Base-by-base conservation (phyloP, 371 early-diverging fungal species). In the Mucor circinelloides region DNA sequence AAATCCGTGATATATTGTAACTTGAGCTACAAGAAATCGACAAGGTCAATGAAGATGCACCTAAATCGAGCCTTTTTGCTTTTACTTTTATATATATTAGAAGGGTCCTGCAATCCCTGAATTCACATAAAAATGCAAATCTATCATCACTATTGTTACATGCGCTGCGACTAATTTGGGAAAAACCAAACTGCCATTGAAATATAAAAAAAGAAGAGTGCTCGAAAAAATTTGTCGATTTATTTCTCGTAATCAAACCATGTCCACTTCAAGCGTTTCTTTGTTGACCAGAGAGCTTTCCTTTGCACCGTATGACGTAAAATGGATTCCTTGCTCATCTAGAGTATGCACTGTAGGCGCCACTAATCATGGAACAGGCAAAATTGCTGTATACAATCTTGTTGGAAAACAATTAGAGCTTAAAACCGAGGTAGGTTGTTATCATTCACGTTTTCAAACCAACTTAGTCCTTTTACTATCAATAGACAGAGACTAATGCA, bases 271-370 rank as follows among this genome's bases (percentile, higher is more conserved):
- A 44, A 38, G 32, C 0, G 40, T 28, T 32, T 44, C 42, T 36
- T 64, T 77, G 32, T 64, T 82, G 21, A 69, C 48, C 9, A 74
- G 75, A 50, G 69, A 78, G 17, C 52, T 82, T 10, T 60, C 75
- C 6, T 81, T 77, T 34, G 78, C 79, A 42, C 81, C 84, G 12
- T 81, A 81, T 50, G 73, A 74, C 42, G 60, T 79, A 10, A 70
- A 79, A 48, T 94, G 94, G 94, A 75, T 94, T 9, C 94, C 93
- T 9, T 73, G 70, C 30, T 90, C 93, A 1, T 86, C 91, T 12
- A 78, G 87, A 23, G 70, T 92, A 44, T 92, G 92, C 60, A 80
- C 87, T 8, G 74, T 93, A 2, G 94, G 94, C 0, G 90, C 91
- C 23, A 85, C 85, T 30, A 75, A 87, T 19, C 74, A 85, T 13